Base-by-base conservation (phyloP, 2,329 filamentous ascomycete genomes). In the Bipolaris cookei region DNA sequence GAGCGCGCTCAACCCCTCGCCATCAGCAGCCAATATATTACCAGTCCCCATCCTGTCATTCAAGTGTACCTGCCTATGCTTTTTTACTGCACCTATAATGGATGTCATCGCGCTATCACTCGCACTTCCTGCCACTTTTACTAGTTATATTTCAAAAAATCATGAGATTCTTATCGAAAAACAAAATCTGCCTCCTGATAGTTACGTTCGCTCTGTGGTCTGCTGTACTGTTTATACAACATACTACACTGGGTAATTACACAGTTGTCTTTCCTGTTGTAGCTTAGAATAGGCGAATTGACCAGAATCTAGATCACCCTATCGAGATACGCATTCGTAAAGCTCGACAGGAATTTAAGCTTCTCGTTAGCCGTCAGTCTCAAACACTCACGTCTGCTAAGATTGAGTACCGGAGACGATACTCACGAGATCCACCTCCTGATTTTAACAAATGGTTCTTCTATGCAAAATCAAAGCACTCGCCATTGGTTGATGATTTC, bases 401-500 rank as follows among this genome's bases (percentile, higher is more conserved):
- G 14, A 16, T 18, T 61, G 80, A 83, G 58, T 85, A 84, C 52
- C 70, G 59, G 8, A 74, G 74, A 1, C 74, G 81, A 18, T 83
- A 84, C 54, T 59, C 58, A 0, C 63, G 76, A 1, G 71, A 79
- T 0, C 82, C 82, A 0, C 83, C 82, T 0, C 68, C 71, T 0
- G 82, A 82, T 0, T 84, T 84, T 25, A 66, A 79, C 1, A 68
- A 59, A 3, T 84, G 82, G 83, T 81, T 76, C 20, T 61, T 74
- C 0, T 83, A 76, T 45, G 81, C 82, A 0, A 47, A 63, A 1
- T 59, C 62, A 0, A 67, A 80, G 1, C 30, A 77, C 2, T 82
- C 81, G 0, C 72, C 72, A 0, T 74, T 84, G n/a, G 82, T 84
- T 30, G 82, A 84, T 54, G 79, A 84, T 2, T 84, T 81, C 25